A percentile compares a stretch with the other conserved stretches of the same genome.
Evolutionary conservation across 108 stramenopile species (phyloP).

Genomic region (Conticribra weissflogii): DNA sequence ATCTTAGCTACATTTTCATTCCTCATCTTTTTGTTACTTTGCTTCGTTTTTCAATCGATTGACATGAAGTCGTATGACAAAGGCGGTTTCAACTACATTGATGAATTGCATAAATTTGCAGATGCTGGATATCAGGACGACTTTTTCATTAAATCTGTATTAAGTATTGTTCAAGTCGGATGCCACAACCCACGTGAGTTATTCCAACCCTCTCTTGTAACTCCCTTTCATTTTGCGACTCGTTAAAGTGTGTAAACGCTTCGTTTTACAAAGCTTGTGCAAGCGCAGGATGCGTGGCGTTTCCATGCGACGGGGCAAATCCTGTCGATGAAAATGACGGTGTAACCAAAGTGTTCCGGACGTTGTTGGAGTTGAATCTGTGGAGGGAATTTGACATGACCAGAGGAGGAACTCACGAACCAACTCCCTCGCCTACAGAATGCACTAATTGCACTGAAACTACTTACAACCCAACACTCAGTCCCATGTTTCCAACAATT

Average conservation of each 20-base stretch:
- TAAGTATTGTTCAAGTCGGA: slow-evolving; percentile 29
- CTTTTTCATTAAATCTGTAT: slow-evolving; percentile 22
- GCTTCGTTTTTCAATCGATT: neutral
- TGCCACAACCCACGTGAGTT: slow-evolving; percentile 30
- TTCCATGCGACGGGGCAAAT: slow-evolving; percentile 25
- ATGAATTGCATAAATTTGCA: slow-evolving; percentile 22
- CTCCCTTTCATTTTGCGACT: neutral
- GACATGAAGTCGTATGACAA: slow-evolving; percentile 23
- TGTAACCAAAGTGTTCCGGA: slow-evolving; percentile 32
- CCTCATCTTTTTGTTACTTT: neutral
- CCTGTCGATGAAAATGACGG: slow-evolving; percentile 2
- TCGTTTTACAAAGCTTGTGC: slow-evolving; percentile 17
- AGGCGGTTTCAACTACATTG: slow-evolving; percentile 38
- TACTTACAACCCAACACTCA: slow-evolving; percentile 10
- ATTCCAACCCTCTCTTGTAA: neutral
- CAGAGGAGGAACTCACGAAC: slow-evolving; percentile 19
- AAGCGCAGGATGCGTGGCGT: slow-evolving; percentile 29
- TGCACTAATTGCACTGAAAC: slow-evolving; percentile 30
- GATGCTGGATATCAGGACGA: slow-evolving; percentile 26
- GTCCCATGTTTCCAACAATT: slow-evolving; percentile 13
- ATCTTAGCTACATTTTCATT: neutral
- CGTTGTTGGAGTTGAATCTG: slow-evolving; percentile 18
- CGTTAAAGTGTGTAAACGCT: neutral
- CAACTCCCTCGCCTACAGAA: slow-evolving; percentile 34
- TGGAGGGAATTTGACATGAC: slow-evolving; percentile 25